These are phyloP conservation scores for Diplogelasinospora grovesii DNA, from an alignment of 495 filamentous ascomycete genomes.

Conservation along the genomic window DNA sequence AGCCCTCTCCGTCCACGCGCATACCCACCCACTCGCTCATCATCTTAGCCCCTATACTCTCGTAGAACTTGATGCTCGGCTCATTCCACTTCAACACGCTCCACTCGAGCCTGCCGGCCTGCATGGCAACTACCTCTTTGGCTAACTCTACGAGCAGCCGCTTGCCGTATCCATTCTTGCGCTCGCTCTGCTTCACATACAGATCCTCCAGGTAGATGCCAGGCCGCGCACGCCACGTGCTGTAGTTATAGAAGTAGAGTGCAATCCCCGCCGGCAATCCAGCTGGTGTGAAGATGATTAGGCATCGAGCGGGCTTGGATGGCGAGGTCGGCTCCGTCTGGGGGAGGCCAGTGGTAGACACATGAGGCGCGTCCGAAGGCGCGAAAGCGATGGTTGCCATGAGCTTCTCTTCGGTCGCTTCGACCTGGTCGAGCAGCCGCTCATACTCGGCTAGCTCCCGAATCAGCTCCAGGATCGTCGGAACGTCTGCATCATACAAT, in stretches of 20 bases:
- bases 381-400: slow-evolving; percentile 73
- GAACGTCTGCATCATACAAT: slow-evolving; percentile 56
- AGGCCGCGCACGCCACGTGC: slow-evolving; percentile 78
- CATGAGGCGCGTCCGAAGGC: slow-evolving; percentile 33
- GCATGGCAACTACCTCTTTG: slow-evolving; percentile 61
- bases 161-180: slow-evolving; percentile 75
- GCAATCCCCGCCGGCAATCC: slow-evolving; percentile 48
- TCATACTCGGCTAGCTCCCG: slow-evolving; percentile 86
- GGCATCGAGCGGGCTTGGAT: slow-evolving; percentile 37
- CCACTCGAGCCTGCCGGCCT: slow-evolving; percentile 82
- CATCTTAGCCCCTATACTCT: slow-evolving; percentile 67
- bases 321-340: slow-evolving; percentile 37
- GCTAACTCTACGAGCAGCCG: slow-evolving; percentile 69
- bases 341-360: slow-evolving; percentile 24
- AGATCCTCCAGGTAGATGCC: slow-evolving; percentile 95
- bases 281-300: slow-evolving; percentile 38
- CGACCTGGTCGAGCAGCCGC: slow-evolving; percentile 62
- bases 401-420: slow-evolving; percentile 71
- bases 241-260: slow-evolving; percentile 54
- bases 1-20: slow-evolving; percentile 71
- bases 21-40: slow-evolving; percentile 89
- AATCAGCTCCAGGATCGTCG: slow-evolving; percentile 74
- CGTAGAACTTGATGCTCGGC: slow-evolving; percentile 83
- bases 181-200: slow-evolving; percentile 64
- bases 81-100: slow-evolving; percentile 88